Conservation (phyloP, 352 stramenopile genomes). For the Thalassiosira exigua region DNA sequence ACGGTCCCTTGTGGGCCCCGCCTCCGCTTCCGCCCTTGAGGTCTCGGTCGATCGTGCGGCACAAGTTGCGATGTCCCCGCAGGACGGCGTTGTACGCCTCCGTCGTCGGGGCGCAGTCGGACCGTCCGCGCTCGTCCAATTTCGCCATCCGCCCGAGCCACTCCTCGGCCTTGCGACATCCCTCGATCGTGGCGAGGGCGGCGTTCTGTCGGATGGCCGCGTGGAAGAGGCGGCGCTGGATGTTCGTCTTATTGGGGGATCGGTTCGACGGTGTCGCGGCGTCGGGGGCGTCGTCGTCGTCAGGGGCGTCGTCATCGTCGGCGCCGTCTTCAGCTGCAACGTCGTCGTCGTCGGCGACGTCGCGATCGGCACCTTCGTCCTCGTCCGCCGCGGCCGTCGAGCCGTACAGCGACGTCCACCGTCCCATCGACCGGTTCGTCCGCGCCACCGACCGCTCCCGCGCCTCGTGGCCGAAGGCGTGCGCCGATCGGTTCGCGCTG, state of each 20-base stretch:
- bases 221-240: conserved; percentile 40
- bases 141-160: conserved; percentile 42
- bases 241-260: no score
- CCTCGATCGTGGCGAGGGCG: conserved; percentile 19
- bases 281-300: background rate
- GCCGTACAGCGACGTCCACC: conserved; percentile 49
- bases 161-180: conserved; percentile 28
- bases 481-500: conserved; percentile 34
- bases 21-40: no score
- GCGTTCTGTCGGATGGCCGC: conserved; percentile 47
- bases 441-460: conserved; percentile 14
- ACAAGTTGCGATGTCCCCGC: conserved; percentile 40
- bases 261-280: no score
- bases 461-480: conserved; percentile 25
- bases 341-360: no score
- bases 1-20: background rate
- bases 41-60: no score
- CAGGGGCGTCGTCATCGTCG: background rate
- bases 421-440: conserved; percentile 41
- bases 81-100: conserved; percentile 50
- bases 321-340: background rate
- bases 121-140: conserved; percentile 12
- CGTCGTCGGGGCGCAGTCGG: conserved; percentile 27
- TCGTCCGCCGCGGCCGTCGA: background rate
- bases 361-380: no score